A percentile compares a stretch with the other conserved stretches of the same genome.
Conservation (phyloP, 345 rosid species). For the Leavenworthia alabamica region DNA sequence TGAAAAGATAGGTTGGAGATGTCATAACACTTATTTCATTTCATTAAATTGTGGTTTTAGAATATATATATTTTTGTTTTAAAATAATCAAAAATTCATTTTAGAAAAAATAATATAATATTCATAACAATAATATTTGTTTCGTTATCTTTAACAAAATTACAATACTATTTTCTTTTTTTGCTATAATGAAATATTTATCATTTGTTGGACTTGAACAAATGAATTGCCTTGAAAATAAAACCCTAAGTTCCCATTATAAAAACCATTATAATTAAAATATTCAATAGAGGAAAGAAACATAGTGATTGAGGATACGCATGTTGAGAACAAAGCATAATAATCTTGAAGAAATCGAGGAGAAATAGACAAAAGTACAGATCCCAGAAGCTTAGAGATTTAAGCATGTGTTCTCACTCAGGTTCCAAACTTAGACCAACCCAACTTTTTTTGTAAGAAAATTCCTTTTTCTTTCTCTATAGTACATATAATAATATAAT, state of each 20-base stretch:
- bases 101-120: too few relatives aligned
- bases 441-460: not conserved
- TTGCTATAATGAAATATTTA: too few relatives aligned
- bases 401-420: slow-evolving; percentile 15
- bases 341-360: slow-evolving; percentile 14
- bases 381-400: slow-evolving; percentile 8
- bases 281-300: not conserved
- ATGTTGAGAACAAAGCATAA: not conserved
- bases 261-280: not conserved
- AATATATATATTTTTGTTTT: not conserved
- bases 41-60: not conserved
- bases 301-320: not conserved
- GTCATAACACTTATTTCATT: not conserved
- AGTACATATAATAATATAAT: not conserved
- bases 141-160: not conserved
- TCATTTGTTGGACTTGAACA: too few relatives aligned
- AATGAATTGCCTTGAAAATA: not conserved
- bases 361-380: slow-evolving; percentile 15
- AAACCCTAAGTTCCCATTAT: not conserved
- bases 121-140: not conserved
- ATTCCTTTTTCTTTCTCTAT: not conserved
- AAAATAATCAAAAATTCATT: too few relatives aligned
- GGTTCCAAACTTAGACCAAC: slow-evolving; percentile 8
- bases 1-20: too few relatives aligned
- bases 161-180: too few relatives aligned